These are phyloP conservation scores for Pseudogymnoascus sp. DNA, from an alignment of 2,329 filamentous ascomycete genomes.

Conservation along the genomic window DNA sequence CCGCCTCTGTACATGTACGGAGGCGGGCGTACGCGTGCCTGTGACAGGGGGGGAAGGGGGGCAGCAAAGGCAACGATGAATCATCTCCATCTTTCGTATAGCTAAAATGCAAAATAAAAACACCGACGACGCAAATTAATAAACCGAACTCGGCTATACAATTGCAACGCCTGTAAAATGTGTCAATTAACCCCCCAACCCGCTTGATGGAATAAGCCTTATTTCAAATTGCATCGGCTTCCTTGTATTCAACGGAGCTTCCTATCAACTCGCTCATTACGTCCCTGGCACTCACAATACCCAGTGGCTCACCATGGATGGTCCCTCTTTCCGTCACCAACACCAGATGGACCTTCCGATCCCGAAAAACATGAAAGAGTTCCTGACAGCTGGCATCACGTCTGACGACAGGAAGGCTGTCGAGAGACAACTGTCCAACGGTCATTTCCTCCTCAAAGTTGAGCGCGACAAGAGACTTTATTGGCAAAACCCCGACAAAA, in stretches of 20 bases:
- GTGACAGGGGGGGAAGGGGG: too few species aligned
- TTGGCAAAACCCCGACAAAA: slow-evolving; percentile 90
- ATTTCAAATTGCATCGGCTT: too few species aligned
- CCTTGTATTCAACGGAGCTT: slow-evolving; percentile 52
- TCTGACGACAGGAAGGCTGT: slow-evolving; percentile 81
- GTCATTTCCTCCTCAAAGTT: slow-evolving; percentile 81
- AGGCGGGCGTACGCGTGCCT: too few species aligned
- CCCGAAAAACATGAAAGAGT: slow-evolving; percentile 97
- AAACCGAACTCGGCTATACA: too few species aligned
- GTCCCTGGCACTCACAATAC: slow-evolving; percentile 92
- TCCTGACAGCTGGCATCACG: slow-evolving; percentile 91
- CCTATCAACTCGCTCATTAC: slow-evolving; percentile 96
- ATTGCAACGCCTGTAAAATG: too few species aligned
- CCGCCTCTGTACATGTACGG: too few species aligned
- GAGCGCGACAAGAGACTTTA: slow-evolving; percentile 96
- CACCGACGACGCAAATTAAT: too few species aligned
- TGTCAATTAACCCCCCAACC: too few species aligned
- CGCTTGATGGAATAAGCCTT: too few species aligned
- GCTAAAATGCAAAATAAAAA: too few species aligned
- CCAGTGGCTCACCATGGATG: slow-evolving; percentile 68
- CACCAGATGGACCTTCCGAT: slow-evolving; percentile 96
- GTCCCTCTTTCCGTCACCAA: slow-evolving; percentile 80
- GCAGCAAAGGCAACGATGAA: too few species aligned
- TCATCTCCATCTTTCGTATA: too few species aligned
- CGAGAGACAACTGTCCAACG: slow-evolving; percentile 80